Percentiles rank a stretch among this genome's conserved stretches.
Conservation (phyloP, 2,329 filamentous ascomycete genomes). For the Calonectria montana region DNA sequence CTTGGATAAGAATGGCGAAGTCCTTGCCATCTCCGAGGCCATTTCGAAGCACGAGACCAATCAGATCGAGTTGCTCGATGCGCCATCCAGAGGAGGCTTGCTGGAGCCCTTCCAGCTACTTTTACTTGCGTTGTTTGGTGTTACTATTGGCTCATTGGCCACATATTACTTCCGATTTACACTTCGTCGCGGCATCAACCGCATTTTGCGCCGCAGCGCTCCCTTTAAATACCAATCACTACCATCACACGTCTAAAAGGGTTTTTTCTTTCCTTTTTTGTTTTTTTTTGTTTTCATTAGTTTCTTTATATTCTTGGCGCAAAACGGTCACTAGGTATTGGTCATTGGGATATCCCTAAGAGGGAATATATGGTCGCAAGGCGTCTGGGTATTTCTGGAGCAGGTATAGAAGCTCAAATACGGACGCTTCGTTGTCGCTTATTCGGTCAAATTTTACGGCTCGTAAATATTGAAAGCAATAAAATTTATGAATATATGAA, state of each 20-base stretch:
- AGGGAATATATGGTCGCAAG: not conserved
- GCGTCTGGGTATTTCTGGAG: not conserved
- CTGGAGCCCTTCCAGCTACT: slow-evolving; percentile 29
- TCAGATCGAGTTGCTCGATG: slow-evolving; percentile 19
- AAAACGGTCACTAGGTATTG: not conserved
- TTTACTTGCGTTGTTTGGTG: slow-evolving; percentile 12
- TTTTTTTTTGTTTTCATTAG: not conserved
- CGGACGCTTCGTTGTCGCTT: not conserved
- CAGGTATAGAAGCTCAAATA: not conserved
- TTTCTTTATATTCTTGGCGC: not conserved
- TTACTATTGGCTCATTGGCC: not conserved
- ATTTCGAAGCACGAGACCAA: slow-evolving; percentile 26
- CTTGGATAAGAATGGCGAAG: slow-evolving; percentile 29
- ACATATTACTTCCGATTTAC: slow-evolving; percentile 24
- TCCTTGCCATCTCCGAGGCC: slow-evolving; percentile 42
- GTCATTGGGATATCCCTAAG: not conserved
- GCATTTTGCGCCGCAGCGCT: slow-evolving; percentile 20
- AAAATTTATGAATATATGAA: not conserved
- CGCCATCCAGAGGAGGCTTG: slow-evolving; percentile 21
- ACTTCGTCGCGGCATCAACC: slow-evolving; percentile 29
- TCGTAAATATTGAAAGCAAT: not conserved
- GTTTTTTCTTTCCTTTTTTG: not conserved
- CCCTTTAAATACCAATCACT: slow-evolving; percentile 30
- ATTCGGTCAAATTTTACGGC: not conserved
- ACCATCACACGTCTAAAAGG: slow-evolving; percentile 13